Conservation (phyloP, 176 grass and related monocot genomes). For the Tillandsia fasciculata region DNA sequence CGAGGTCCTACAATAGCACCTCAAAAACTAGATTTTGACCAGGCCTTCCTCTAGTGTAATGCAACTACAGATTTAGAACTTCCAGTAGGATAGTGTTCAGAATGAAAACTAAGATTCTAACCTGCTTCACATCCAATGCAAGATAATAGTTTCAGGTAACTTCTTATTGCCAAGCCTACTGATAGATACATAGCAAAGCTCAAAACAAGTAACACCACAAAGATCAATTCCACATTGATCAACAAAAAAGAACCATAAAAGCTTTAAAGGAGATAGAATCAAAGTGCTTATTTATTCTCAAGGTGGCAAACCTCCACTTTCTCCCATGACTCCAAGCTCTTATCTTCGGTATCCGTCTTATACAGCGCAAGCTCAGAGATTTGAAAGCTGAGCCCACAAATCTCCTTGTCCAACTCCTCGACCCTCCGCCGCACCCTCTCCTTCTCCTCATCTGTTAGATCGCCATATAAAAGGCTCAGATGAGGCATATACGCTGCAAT, state of each 20-base stretch:
- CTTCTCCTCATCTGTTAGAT: constrained; percentile 74
- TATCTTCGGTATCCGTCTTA: constrained; percentile 72
- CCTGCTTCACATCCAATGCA: no score
- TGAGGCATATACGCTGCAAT: constrained; percentile 82
- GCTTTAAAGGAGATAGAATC: background rate
- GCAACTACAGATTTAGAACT: no score
- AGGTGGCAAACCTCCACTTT: constrained; percentile 61
- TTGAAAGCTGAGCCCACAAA: constrained; percentile 53
- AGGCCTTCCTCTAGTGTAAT: no score
- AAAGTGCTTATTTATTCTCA: constrained; percentile 35
- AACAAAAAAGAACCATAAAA: background rate
- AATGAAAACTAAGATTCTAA: no score
- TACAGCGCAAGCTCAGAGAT: constrained; percentile 62
- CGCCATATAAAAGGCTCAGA: constrained; percentile 64
- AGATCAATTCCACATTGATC: background rate
- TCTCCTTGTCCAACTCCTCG: constrained; percentile 61
- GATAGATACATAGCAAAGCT: background rate
- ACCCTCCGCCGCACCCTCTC: constrained; percentile 62
- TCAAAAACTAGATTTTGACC: no score
- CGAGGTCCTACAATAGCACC: no score
- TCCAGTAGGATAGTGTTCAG: no score
- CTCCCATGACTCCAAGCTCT: constrained; percentile 91
- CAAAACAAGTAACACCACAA: background rate
- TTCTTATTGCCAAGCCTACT: no score
- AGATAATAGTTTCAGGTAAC: no score